A percentile compares a stretch with the other conserved stretches of the same genome.
Conservation (phyloP, 345 rosid species). For the Camelina sativa region DNA sequence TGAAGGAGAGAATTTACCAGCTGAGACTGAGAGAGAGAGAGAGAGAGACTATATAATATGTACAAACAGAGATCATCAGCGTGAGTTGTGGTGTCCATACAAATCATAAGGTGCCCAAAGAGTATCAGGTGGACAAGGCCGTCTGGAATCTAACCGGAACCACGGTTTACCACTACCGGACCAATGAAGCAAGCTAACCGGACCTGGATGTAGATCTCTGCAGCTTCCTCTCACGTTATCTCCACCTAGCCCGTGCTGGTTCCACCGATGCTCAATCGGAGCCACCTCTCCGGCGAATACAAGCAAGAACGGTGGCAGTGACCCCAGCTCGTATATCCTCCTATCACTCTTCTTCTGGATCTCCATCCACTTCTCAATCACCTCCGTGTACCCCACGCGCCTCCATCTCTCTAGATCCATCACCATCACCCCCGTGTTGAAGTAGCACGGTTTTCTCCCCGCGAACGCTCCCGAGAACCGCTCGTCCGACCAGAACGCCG, state of each 20-base stretch:
- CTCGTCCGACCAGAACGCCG: slow-evolving; percentile 68
- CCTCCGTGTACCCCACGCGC: slow-evolving; percentile 65
- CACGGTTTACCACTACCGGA: slow-evolving; percentile 99
- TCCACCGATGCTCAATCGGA: slow-evolving; percentile 95
- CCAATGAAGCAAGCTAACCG: slow-evolving; percentile 96
- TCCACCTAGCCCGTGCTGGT: slow-evolving; percentile 95
- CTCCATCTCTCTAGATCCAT: slow-evolving; percentile 94
- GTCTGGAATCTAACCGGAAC: slow-evolving; percentile 80
- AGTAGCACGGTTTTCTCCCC: slow-evolving; percentile 77
- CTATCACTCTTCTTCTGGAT: slow-evolving; percentile 84
- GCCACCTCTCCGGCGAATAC: slow-evolving; percentile 91
- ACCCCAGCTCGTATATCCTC: slow-evolving; percentile 93
- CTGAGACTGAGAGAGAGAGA: slow-evolving; percentile 6
- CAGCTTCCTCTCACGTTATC: slow-evolving; percentile 94
- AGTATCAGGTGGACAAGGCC: slow-evolving; percentile 80
- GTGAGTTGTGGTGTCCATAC: slow-evolving; percentile 57
- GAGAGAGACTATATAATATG: not conserved
- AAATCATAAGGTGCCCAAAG: slow-evolving; percentile 91
- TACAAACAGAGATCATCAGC: slow-evolving; percentile 17
- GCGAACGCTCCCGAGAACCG: slow-evolving; percentile 56
- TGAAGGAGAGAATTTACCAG: slow-evolving; percentile 38
- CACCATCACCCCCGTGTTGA: slow-evolving; percentile 96
- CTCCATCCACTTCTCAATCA: slow-evolving; percentile 98
- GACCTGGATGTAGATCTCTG: slow-evolving; percentile 87
- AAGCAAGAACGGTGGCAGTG: slow-evolving; percentile 85